These are phyloP conservation scores for Prunus kanzakura DNA, from an alignment of 306 rosid genomes.

Conservation along the genomic window DNA sequence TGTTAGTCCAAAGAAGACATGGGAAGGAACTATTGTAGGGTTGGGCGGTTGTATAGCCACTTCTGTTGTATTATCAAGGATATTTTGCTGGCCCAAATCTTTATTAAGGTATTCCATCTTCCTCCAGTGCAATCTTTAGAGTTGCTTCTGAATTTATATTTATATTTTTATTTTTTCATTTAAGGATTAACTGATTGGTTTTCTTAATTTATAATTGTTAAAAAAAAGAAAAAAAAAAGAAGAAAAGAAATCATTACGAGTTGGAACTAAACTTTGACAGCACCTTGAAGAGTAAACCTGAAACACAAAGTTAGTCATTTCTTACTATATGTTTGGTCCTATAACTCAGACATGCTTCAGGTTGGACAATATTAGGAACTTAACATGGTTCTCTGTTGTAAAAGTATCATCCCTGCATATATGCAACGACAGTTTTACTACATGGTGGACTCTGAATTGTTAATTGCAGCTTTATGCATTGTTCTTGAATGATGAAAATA, in stretches of 20 bases:
- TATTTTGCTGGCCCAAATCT: slow-evolving; percentile 82
- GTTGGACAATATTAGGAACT: neutral
- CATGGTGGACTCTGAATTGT: neutral
- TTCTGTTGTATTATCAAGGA: slow-evolving; percentile 58
- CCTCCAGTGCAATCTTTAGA: slow-evolving; percentile 2
- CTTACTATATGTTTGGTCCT: neutral
- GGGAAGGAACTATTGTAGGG: slow-evolving; percentile 97
- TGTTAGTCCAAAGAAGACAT: slow-evolving; percentile 93
- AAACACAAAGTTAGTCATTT: neutral
- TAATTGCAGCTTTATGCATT: neutral
- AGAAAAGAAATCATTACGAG: no score
- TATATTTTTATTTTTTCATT: neutral
- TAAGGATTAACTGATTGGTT: neutral
- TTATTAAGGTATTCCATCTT: slow-evolving; percentile 53
- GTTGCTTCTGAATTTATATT: neutral
- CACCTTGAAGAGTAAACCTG: no score
- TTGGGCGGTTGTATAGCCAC: slow-evolving; percentile 87
- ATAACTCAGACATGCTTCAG: neutral
- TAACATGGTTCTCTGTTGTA: neutral
- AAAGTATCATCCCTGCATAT: neutral
- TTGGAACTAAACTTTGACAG: no score
- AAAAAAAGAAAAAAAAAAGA: no score
- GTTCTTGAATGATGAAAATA: neutral
- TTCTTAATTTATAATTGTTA: no score
- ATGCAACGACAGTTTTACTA: neutral